Evolutionary conservation across 345 rosid species (phyloP), one percentile per base, ranked within the genome.

Genomic region (Orychophragmus violaceus): DNA sequence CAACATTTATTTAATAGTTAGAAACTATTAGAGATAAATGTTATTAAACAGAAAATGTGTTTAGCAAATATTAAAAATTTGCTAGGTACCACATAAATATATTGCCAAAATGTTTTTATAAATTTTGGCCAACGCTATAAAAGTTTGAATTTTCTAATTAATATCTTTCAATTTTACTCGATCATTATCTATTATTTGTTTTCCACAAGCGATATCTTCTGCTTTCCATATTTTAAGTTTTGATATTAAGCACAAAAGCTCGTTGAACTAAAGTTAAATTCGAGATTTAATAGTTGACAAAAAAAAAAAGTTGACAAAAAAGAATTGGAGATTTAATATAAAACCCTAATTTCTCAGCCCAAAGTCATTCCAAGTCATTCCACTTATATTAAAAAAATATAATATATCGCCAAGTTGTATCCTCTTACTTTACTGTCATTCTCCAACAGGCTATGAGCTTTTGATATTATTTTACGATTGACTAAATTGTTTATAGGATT

Each of bases 301-400:
- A n/a, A n/a, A n/a, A n/a, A n/a, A n/a, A n/a, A n/a, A n/a, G n/a
- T n/a, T n/a, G n/a, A n/a, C n/a, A n/a, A n/a, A n/a, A n/a, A n/a
- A 35, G 9, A 18, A 48, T 17, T 23, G 17, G 24, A 33, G 32
- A 6, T 14, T 53, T 21, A 30, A n/a, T 14, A 30, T 14, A 10
- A 12, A 44, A 59, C 45, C 33, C 22, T 10, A 62, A 32, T n/a
- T 8, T 21, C 32, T 46, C 29, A 30, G 48, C 32, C 45, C 32
- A 13, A 59, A 41, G n/a, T n/a, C n/a, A n/a, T n/a, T n/a, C n/a
- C n/a, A n/a, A 66, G 71, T 29, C 52, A 69, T 50, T 37, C 74
- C 51, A 69, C 44, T 36, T 37, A 42, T 13, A 18, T n/a, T 25
- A 4, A 32, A 24, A n/a, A 17, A 6, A 4, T 1, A 10, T 22